Base-by-base conservation (phyloP, 257 asterid species). In the Nicotiana tomentosiformis region DNA sequence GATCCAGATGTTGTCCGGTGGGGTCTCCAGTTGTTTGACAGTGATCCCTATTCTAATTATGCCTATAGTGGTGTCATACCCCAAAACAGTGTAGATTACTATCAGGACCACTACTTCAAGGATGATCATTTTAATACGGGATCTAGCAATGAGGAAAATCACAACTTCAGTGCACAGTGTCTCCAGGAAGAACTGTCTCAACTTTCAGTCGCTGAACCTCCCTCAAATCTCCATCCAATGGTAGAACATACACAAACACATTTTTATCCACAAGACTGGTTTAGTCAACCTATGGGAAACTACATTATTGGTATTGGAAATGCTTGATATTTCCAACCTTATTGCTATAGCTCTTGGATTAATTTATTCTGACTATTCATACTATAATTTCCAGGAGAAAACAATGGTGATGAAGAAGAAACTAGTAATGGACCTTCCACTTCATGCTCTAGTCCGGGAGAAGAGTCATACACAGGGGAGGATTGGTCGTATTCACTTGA, bases 21-120 rank as follows among this genome's bases (percentile, higher is more conserved):
- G 99, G 99, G 99, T 56, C 98, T 91, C 86, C 95, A 91, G 90
- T 92, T 95, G 82, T 95, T 95, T 60, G 97, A 93, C 32, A 94
- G 97, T 5, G 97, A 93, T 89, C 99, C 98, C n/a, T 93, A 93
- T 85, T 86, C 97, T 33, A 89, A 89, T 83, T 90, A 86, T 83
- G 94, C 92, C 39, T 95, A 90, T 85, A 88, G 91, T 84, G 91
- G 92, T 77, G 84, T 90, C 69, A 23, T 84, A 20, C 32, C 90
- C 33, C 98, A 89, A 83, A 87, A 89, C 62, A 83, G 80, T 32
- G 76, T 87, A 11, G 97, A 88, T 76, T 90, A 90, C 86, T 92
- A 91, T 87, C 78, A 93, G 1, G 90, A 87, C 55, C 87, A 89
- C 62, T 88, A 88, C 87, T 80, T 87, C 64, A 89, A 90, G 84